Evolutionary conservation across 2,329 filamentous ascomycete species (phyloP).

Genomic region (Colletotrichum costaricense): DNA sequence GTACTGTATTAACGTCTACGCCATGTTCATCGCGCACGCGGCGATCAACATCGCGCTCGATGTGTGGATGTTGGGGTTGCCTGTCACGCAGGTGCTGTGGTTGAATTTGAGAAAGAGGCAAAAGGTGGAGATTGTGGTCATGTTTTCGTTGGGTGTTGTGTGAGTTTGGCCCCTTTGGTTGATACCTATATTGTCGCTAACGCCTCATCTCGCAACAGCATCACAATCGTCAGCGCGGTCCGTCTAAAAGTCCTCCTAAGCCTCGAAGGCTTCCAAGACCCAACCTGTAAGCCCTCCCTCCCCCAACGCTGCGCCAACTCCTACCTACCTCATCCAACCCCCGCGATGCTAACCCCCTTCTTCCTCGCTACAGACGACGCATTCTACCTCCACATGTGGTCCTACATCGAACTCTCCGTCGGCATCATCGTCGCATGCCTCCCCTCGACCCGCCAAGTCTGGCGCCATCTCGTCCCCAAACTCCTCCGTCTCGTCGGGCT

Average conservation of each 20-base stretch:
- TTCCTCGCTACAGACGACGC: conserved; percentile 43
- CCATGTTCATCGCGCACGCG: conserved; percentile 52
- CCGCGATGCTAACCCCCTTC: not conserved
- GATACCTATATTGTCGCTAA: not conserved
- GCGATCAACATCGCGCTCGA: conserved; percentile 58
- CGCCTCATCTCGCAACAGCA: conserved; percentile 40
- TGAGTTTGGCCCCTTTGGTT: conserved; percentile 10
- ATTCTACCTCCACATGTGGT: conserved; percentile 56
- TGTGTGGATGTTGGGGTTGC: conserved; percentile 53
- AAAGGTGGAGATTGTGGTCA: conserved; percentile 49
- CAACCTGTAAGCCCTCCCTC: conserved; percentile 43
- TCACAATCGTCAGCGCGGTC: conserved; percentile 47
- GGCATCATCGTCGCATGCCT: conserved; percentile 56
- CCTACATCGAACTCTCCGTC: conserved; percentile 55
- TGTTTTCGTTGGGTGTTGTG: conserved; percentile 48
- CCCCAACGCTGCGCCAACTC: too few species aligned
- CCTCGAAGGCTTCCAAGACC: conserved; percentile 49
- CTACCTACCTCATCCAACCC: conserved; percentile 36
- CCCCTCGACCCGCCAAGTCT: conserved; percentile 39
- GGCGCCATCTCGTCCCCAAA: conserved; percentile 17
- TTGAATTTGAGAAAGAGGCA: conserved; percentile 49
- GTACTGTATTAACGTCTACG: conserved; percentile 48
- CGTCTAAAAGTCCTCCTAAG: conserved; percentile 54
- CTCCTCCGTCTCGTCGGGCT: not conserved
- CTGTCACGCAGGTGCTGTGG: conserved; percentile 48